Percentiles rank a stretch among this genome's conserved stretches.
Evolutionary conservation across 2,329 filamentous ascomycete genomes (phyloP).

Genomic region (Cylindrodendrum hubeiense): DNA sequence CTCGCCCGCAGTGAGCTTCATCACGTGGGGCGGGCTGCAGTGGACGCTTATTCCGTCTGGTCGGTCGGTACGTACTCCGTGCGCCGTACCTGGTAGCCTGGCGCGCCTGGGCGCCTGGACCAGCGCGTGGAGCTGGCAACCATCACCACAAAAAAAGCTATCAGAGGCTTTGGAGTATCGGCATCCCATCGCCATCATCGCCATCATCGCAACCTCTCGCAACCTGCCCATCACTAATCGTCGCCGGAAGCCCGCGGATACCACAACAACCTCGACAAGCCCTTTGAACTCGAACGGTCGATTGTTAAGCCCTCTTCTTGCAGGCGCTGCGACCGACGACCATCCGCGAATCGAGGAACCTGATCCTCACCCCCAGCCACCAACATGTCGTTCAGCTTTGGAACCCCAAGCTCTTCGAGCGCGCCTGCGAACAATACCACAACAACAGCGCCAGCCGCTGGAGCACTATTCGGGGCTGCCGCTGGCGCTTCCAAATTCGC

Average conservation of each 20-base stretch:
- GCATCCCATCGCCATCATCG: conserved; percentile 42
- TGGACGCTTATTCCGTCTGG: conserved; percentile 31
- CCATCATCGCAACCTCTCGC: conserved; percentile 35
- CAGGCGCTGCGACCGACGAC: conserved; percentile 29
- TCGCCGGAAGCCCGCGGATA: conserved; percentile 20
- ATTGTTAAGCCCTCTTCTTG: conserved; percentile 13
- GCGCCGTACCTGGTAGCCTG: conserved; percentile 15
- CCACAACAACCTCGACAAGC: conserved; percentile 15
- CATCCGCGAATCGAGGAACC: conserved; percentile 33
- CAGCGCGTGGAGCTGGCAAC: conserved; percentile 33
- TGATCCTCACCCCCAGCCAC: conserved; percentile 32
- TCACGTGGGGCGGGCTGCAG: conserved; percentile 41
- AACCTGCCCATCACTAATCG: conserved; percentile 31
- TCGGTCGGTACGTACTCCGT: conserved; percentile 22
- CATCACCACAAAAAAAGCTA: conserved; percentile 45
- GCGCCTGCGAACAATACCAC: conserved; percentile 48
- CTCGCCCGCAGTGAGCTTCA: conserved; percentile 34
- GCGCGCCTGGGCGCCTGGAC: conserved; percentile 23
- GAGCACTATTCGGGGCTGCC: conserved; percentile 55
- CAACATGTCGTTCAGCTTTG: conserved; percentile 57
- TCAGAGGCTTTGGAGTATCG: conserved; percentile 32
- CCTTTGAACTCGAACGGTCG: conserved; percentile 8
- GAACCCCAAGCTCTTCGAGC: conserved; percentile 49
- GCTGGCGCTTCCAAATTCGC: conserved; percentile 53
- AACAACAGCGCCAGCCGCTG: conserved; percentile 54